Percentiles rank a stretch among this genome's conserved stretches.
phyloP scores from a whole-genome alignment of 257 asterid species.

The Catharanthus roseus region DNA sequence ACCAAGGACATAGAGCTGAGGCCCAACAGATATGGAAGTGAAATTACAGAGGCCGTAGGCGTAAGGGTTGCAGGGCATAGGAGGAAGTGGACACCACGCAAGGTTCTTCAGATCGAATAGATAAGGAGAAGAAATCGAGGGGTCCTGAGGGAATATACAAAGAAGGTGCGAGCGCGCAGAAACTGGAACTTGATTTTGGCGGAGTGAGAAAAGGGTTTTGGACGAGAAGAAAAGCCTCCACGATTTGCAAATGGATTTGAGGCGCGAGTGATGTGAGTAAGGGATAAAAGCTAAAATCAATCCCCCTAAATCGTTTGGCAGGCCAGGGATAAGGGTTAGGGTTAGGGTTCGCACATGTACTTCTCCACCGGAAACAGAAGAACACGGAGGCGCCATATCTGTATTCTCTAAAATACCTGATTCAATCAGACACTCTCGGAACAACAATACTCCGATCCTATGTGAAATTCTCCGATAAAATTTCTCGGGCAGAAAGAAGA shows the following conservation, averaged over 20 bases:
- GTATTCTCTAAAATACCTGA: not conserved
- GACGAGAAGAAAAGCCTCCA: conserved; percentile 78
- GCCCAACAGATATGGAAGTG: conserved; percentile 53
- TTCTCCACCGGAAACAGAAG: conserved; percentile 27
- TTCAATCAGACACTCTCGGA: not conserved
- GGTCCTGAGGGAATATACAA: conserved; percentile 82
- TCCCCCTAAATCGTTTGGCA: conserved; percentile 74
- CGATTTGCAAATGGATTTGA: conserved; percentile 60
- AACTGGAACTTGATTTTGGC: conserved; percentile 39
- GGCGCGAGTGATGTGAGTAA: conserved; percentile 70
- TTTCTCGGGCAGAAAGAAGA: not conserved
- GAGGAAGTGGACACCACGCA: conserved; percentile 77
- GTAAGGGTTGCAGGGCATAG: conserved; percentile 88
- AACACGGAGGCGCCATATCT: conserved; percentile 50
- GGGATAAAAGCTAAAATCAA: conserved; percentile 65
- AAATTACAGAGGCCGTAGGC: conserved; percentile 80
- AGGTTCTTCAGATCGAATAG: conserved; percentile 61
- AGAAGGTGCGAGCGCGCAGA: conserved; percentile 48
- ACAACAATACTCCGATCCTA: not conserved
- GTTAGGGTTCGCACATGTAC: conserved; percentile 38
- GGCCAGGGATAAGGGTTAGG: conserved; percentile 67
- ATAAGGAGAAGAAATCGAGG: conserved; percentile 62
- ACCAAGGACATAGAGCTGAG: conserved; percentile 69
- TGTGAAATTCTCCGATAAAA: not conserved
- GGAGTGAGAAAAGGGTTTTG: conserved; percentile 48